Base-by-base conservation (phyloP, 1,139 yeast species). In the Geotrichum siamense region DNA sequence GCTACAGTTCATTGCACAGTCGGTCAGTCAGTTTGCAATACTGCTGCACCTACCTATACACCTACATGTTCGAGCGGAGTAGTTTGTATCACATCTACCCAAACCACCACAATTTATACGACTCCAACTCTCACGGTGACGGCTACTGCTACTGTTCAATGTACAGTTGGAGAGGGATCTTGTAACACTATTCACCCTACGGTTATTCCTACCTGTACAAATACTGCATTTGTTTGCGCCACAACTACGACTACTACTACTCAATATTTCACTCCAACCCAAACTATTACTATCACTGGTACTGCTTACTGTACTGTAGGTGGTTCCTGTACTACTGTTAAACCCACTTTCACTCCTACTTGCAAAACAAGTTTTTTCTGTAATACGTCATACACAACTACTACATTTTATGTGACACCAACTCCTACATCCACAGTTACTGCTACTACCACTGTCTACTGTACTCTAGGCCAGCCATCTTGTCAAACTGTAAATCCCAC, bases 111-210 rank as follows among this genome's bases (percentile, higher is more conserved):
- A 13, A n/a, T 22, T 25, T 12, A 13, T 26, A 4, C 12, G 12
- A 17, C 31, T 25, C 21, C 31, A 4, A 38, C 29, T 26, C 35
- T 9, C 13, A 38, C 29, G 28, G 33, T 27, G 9, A 28, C 35
- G 12, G 41, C 41, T 22, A 29, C 41, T 30, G 37, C 26, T 33
- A 33, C 27, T 12, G 37, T 33, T 33, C 15, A 33, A 8, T 33
- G 37, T 13, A 33, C 37, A 8, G 10, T 3, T 21, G 37, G 37
- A 9, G 26, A 33, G 19, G 5, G n/a, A 8, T 4, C 37, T 33
- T 33, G 37, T 17, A 4, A 21, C 3, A 33, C 37, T 15, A 12
- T 16, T 33, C 9, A 25, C n/a, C 37, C 37, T 33, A 33, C 37
- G 9, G 6, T 10, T 21, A 5, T 6, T 9, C 37, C 37, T 13